Evolutionary conservation across 805 yeast species (phyloP), one percentile per base, ranked within the genome.

Genomic region (Candida broadrunensis): DNA sequence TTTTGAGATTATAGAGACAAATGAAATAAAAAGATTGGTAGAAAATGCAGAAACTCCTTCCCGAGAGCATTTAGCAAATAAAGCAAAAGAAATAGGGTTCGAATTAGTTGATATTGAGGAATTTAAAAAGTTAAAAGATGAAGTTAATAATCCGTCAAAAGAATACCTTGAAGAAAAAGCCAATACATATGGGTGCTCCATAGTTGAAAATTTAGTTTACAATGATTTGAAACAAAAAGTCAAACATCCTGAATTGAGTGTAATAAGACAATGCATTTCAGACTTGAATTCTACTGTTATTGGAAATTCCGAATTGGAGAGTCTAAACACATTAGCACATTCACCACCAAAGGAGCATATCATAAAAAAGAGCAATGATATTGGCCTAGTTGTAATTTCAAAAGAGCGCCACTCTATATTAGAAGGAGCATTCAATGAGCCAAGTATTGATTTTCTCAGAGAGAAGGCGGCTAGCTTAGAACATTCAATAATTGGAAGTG

Each of bases 21-120:
- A 40, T 2, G 55, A 50, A 5, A 41, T 42, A 14, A 39, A 44
- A 5, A 19, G 31, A 18, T 43, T 59, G 40, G 36, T 33, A n/a
- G 23, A 42, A 26, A 27, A 3, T 21, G 32, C 48, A 9, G 51
- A 54, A 2, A 12, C 38, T 12, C 66, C 63, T 30, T 34, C 51
- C 2, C 38, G 33, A 13, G 58, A 56, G 1, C 55, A 55, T 39
- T 43, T 67, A 17, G 47, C 45, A 17, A 51, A 51, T 16, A 49
- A 51, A 30, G 61, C 65, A 2, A 49, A 46, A 48, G 23, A 45
- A 53, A 2, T 40, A 50, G 24, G 67, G 11, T 42, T 48, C 26
- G 36, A 42, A 2, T 17, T 53, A 21, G 26, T 52, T 37, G 47
- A 5, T 13, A n/a, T 9, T 9, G 18, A n/a, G 6, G 40, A 44